A percentile compares a stretch with the other conserved stretches of the same genome.
These are phyloP conservation scores for Fusarium clavum DNA, from an alignment of 2,329 filamentous ascomycete species.

Conservation along the genomic window DNA sequence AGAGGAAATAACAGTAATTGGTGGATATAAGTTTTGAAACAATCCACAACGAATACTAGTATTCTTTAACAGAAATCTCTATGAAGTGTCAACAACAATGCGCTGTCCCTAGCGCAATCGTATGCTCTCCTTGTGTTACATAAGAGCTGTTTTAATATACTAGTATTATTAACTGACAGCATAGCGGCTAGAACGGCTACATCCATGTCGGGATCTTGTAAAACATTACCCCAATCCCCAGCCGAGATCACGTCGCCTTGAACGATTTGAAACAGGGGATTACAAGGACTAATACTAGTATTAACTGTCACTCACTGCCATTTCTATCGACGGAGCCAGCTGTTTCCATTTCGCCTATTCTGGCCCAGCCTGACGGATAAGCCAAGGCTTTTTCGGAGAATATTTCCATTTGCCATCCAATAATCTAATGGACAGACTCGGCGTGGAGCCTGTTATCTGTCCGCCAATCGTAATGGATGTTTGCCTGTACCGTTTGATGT, in stretches of 20 bases:
- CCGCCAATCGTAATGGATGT: conserved; percentile 6
- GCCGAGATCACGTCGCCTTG: no score
- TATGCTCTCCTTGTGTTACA: not conserved
- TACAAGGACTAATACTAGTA: rapidly evolving
- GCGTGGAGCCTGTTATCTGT: conserved; percentile 8
- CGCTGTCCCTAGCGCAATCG: not conserved
- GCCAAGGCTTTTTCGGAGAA: not conserved
- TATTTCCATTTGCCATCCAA: not conserved
- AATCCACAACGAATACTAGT: not conserved
- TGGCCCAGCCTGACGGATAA: not conserved
- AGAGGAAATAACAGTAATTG: not conserved
- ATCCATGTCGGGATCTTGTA: no score
- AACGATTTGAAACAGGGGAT: no score
- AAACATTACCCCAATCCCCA: no score
- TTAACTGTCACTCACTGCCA: no score
- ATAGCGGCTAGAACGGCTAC: not conserved
- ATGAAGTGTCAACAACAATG: not conserved
- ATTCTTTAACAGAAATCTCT: rapidly evolving
- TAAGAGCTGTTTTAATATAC: not conserved
- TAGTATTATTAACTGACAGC: no score
- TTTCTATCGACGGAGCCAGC: not conserved
- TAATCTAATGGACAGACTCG: no score
- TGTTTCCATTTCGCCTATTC: not conserved
- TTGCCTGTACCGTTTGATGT: not conserved
- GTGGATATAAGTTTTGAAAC: not conserved